Evolutionary conservation across 306 rosid species (phyloP).

Genomic region (Adenanthera pavonina): DNA sequence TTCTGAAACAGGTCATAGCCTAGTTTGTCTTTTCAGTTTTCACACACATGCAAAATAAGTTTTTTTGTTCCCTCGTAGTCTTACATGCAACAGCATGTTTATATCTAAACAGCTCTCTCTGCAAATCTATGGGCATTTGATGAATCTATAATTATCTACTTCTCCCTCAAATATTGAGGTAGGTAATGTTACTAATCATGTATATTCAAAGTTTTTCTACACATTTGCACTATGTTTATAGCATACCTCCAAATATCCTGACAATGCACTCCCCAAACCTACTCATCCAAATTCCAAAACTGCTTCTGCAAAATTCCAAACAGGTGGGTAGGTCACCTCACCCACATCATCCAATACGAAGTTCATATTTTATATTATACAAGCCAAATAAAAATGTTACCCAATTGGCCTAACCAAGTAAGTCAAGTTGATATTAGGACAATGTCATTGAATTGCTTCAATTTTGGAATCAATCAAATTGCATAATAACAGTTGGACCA

Average conservation of each 20-base stretch:
- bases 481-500: neutral
- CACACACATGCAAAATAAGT: neutral
- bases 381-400: neutral
- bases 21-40: neutral
- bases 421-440: neutral
- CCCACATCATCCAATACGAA: neutral
- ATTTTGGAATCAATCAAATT: neutral
- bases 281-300: constrained; percentile 21
- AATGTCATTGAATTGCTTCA: neutral
- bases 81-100: neutral
- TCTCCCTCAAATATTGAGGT: neutral
- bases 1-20: constrained; percentile 6
- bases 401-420: constrained; percentile 1
- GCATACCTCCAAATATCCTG: neutral
- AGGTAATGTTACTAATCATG: neutral
- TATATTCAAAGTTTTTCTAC: neutral
- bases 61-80: neutral
- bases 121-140: constrained; percentile 1
- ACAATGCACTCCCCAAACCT: neutral
- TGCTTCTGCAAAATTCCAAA: constrained; percentile 3
- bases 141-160: neutral
- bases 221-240: constrained; percentile 29
- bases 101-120: constrained; percentile 20
- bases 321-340: neutral
- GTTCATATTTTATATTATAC: neutral